phyloP scores from a whole-genome alignment of 305 asterid genomes.

The Fraxinus velutina region DNA sequence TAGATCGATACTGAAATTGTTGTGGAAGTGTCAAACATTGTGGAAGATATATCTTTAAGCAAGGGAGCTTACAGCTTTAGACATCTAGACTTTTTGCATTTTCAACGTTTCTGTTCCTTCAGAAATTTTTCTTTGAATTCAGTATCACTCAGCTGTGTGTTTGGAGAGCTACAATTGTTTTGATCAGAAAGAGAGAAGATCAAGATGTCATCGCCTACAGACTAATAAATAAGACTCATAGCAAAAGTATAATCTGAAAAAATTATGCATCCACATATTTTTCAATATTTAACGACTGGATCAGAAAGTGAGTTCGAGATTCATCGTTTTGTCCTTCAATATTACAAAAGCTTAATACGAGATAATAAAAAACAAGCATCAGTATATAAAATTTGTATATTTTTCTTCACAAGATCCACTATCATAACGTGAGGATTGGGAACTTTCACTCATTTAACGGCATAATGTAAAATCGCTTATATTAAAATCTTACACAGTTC shows the following conservation, averaged over 20 bases:
- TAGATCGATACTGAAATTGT: not conserved
- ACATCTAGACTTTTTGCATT: not conserved
- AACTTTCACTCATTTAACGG: not conserved
- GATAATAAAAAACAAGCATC: no score
- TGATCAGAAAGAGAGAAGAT: not conserved
- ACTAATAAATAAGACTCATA: not conserved
- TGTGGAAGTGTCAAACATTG: not conserved
- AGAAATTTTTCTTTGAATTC: not conserved
- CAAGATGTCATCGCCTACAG: not conserved
- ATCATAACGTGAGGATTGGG: not conserved
- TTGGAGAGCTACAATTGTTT: not conserved
- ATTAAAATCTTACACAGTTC: not conserved
- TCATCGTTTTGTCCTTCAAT: not conserved
- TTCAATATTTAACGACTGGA: not conserved
- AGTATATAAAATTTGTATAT: no score
- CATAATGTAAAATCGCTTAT: not conserved
- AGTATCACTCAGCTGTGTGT: not conserved
- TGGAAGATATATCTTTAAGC: not conserved
- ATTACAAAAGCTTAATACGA: not conserved
- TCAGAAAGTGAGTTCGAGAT: not conserved
- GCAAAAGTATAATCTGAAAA: not conserved
- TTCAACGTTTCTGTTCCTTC: not conserved
- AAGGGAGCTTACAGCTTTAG: not conserved
- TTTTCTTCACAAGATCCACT: not conserved
- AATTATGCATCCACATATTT: not conserved